phyloP scores from a whole-genome alignment of 2,329 filamentous ascomycete genomes.

The Metarhizium robertsii region DNA sequence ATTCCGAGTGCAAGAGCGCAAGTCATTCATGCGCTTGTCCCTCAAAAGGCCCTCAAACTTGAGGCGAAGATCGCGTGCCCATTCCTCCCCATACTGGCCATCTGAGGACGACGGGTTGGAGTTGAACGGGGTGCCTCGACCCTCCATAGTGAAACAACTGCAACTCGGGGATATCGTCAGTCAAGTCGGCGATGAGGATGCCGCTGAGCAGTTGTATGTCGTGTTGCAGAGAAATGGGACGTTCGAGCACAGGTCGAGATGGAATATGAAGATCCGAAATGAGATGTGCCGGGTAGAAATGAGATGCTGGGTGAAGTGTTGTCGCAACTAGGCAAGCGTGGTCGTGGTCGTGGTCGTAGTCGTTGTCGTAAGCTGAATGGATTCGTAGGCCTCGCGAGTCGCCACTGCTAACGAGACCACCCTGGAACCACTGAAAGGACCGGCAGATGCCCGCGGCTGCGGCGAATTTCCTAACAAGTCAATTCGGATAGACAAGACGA shows the following conservation, averaged over 20 bases:
- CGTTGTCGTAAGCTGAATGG: conserved; percentile 9
- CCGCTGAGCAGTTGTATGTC: not conserved
- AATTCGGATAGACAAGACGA: not conserved
- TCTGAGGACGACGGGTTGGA: conserved; percentile 16
- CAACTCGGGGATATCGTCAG: not conserved
- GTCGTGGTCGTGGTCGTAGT: conserved; percentile 4
- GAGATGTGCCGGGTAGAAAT: not conserved
- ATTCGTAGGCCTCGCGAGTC: conserved; percentile 6
- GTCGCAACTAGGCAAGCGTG: conserved; percentile 2
- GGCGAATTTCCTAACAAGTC: conserved; percentile 1
- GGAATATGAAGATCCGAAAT: not conserved
- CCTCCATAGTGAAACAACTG: conserved; percentile 24
- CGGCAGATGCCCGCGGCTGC: conserved; percentile 6
- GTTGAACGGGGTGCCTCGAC: conserved; percentile 25
- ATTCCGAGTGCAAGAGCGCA: conserved; percentile 46
- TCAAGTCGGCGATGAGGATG: not conserved
- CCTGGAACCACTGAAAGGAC: not conserved
- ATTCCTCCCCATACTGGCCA: conserved; percentile 55
- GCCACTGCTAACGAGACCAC: conserved; percentile 5
- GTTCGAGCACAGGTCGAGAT: not conserved
- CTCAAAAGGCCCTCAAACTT: conserved; percentile 83
- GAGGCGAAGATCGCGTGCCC: conserved; percentile 68
- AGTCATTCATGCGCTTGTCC: conserved; percentile 77
- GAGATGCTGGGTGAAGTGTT: not conserved
- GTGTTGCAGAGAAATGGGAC: not conserved